Evolutionary conservation across 1,284 basidiomycete genomes (phyloP).

Genomic region (Ustilago sp.): DNA sequence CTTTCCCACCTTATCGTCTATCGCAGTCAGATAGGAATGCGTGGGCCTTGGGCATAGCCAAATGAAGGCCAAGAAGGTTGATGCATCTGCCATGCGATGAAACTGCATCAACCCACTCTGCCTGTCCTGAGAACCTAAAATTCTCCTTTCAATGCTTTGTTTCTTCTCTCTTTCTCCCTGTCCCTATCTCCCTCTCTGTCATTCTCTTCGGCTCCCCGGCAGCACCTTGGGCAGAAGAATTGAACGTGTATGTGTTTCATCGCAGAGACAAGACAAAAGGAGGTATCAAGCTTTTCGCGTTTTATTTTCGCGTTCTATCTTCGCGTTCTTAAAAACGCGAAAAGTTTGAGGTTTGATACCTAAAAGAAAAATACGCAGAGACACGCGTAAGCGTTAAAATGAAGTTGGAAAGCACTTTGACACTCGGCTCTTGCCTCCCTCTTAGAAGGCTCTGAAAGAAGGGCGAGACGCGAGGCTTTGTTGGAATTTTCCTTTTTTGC

Average conservation of each 20-base stretch:
- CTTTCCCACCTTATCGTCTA: not conserved
- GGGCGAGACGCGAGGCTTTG: not conserved
- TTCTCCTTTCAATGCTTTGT: not conserved
- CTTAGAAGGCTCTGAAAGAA: not conserved
- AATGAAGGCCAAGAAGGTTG: slow-evolving; percentile 1
- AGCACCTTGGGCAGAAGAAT: not conserved
- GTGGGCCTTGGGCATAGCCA: not conserved
- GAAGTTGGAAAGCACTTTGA: not conserved
- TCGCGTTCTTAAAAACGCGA: no score
- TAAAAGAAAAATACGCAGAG: not conserved
- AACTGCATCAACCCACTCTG: not conserved
- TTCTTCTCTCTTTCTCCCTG: not conserved
- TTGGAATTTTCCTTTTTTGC: not conserved
- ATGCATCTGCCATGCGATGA: slow-evolving; percentile 3
- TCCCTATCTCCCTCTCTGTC: no score
- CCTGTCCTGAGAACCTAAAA: not conserved
- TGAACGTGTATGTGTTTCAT: not conserved
- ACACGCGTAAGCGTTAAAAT: slow-evolving; percentile 8
- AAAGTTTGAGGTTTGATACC: no score
- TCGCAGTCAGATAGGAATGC: not conserved
- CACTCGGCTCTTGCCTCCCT: not conserved
- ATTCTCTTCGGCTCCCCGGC: no score
- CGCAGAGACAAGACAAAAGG: not conserved
- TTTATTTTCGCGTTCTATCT: no score
- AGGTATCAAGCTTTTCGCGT: not conserved